These are phyloP conservation scores for Plectranthus barbatus DNA, from an alignment of 257 asterid species.

Conservation along the genomic window DNA sequence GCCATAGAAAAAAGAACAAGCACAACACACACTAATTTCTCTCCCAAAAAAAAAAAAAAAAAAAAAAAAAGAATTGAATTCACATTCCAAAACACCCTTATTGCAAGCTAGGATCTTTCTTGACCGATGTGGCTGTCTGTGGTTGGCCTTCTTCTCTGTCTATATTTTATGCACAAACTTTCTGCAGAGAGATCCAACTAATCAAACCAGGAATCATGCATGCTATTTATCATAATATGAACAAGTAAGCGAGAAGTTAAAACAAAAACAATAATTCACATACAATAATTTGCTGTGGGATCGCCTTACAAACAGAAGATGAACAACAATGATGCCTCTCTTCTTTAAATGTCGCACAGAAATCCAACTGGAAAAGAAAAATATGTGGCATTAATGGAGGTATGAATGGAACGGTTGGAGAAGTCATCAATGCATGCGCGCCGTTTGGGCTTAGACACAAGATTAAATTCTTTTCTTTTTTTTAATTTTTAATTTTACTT, in stretches of 20 bases:
- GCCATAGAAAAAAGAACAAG: too few species aligned
- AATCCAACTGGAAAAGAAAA: slow-evolving; percentile 21
- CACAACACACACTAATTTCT: slow-evolving; percentile 11
- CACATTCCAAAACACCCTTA: slow-evolving; percentile 6
- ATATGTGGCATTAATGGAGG: slow-evolving; percentile 34
- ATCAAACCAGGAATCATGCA: slow-evolving; percentile 5
- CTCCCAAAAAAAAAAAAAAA: not conserved
- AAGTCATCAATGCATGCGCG: slow-evolving; percentile 33
- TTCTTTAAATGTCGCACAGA: slow-evolving; percentile 17
- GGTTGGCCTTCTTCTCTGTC: slow-evolving; percentile 57
- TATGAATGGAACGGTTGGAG: slow-evolving; percentile 53
- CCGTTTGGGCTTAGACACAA: too few species aligned
- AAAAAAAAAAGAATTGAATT: not conserved
- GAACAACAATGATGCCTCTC: slow-evolving; percentile 6
- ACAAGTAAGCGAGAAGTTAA: too few species aligned
- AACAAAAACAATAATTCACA: not conserved
- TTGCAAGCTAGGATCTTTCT: not conserved
- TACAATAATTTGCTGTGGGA: not conserved
- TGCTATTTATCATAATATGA: slow-evolving; percentile 9
- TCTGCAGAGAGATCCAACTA: slow-evolving; percentile 7
- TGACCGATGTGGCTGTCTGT: slow-evolving; percentile 42
- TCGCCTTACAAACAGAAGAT: not conserved
- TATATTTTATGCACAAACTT: not conserved
- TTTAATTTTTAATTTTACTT: not conserved
- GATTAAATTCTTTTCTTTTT: too few species aligned